Evolutionary conservation across 2,329 filamentous ascomycete species (phyloP).

Genomic region (Scolecobasidium constrictum): DNA sequence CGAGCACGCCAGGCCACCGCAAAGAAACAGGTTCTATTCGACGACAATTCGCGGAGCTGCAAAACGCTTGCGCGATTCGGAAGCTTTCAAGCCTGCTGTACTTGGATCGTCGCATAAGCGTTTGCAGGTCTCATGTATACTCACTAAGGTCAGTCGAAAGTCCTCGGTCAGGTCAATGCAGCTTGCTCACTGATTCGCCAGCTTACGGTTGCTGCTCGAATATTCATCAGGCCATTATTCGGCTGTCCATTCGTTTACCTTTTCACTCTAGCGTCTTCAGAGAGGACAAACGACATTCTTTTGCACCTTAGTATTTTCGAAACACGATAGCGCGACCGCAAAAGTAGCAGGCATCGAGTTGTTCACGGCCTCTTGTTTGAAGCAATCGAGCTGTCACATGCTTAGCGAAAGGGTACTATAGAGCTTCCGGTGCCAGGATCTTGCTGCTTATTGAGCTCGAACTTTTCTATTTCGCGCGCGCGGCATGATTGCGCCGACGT

Average conservation of each 20-base stretch:
- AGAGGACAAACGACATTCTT: neutral
- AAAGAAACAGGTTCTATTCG: neutral
- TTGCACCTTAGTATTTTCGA: neutral
- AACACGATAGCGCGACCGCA: neutral
- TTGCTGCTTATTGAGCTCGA: no score
- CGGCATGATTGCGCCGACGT: neutral
- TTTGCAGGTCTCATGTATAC: slow-evolving; percentile 1
- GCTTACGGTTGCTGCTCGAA: no score
- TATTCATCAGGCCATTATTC: neutral
- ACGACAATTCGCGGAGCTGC: neutral
- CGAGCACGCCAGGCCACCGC: neutral
- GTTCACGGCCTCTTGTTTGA: no score
- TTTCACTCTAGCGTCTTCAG: neutral
- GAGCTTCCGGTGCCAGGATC: no score
- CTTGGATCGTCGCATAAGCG: neutral
- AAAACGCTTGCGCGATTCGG: neutral
- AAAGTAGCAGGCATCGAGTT: no score
- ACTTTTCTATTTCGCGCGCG: neutral
- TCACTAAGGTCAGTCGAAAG: neutral
- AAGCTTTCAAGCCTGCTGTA: neutral
- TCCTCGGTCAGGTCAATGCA: neutral
- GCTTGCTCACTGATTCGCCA: neutral
- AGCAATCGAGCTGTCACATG: no score
- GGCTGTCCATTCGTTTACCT: slow-evolving; percentile 1
- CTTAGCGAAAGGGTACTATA: no score